Base-by-base conservation (phyloP, 2,329 filamentous ascomycete genomes). In the Pezicula neosporulosa region DNA sequence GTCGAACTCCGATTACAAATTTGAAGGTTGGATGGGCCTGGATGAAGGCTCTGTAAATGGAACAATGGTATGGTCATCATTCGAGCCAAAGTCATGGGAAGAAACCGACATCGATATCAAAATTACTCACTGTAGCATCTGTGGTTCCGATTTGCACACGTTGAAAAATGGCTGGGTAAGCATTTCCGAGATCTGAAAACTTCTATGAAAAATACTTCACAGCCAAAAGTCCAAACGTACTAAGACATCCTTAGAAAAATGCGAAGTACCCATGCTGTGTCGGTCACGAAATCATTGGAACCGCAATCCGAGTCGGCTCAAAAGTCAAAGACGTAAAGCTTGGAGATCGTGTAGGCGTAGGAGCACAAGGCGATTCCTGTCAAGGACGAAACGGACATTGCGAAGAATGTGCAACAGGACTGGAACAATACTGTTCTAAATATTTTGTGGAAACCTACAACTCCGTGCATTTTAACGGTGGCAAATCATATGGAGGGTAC, bases 71-170 rank as follows among this genome's bases (percentile, higher is more conserved):
- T 24, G 24, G 24, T 24, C 24, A 6, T 24, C 24, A 24, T 24
- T 24, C 24, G 3, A 85, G 61, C 84, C 92, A 52, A 94, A 95
- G 75, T 87, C 88, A 16, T 95, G 95, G 67, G 89, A 86, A 58
- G 89, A 92, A 67, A 81, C 89, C 70, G 90, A 96, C 66, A 83
- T 96, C 62, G 90, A 96, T 67, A 82, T 96, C 71, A 87, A 92
- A 76, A 86, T 96, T 63, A 85, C 91, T 59, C 85, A 82, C 66
- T 93, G 89, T 65, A 88, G 89, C 64, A 78, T 90, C 48, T 90
- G 87, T 67, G 82, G 85, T 60, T 86, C 81, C 59, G 86, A 90
- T 64, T 74, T 87, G 44, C 86, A 89, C 71, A 89, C 83, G 53
- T 78, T 89, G 66, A 82, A 70, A 63, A 83, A 84, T 56, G 75